phyloP scores from a whole-genome alignment of 345 rosid genomes.

The Viola odorata region DNA sequence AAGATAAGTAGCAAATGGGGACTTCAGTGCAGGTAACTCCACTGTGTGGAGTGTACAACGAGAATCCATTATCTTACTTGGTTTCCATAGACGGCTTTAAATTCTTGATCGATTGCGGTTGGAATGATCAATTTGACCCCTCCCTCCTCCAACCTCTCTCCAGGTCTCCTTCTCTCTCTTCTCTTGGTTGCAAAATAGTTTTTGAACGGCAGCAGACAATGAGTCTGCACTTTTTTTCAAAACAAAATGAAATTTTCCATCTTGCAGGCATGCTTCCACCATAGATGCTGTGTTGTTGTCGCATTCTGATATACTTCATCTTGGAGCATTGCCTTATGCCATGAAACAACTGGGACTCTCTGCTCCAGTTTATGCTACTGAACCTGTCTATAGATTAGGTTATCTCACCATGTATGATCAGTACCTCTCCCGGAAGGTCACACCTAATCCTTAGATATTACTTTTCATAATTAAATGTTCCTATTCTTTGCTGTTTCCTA shows the following conservation, averaged over 20 bases:
- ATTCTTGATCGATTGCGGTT: slow-evolving; percentile 89
- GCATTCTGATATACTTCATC: slow-evolving; percentile 80
- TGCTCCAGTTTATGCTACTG: slow-evolving; percentile 80
- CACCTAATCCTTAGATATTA: too few species aligned
- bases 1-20: too few species aligned
- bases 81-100: slow-evolving; percentile 85
- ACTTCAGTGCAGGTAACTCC: slow-evolving; percentile 90
- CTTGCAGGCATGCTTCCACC: slow-evolving; percentile 63
- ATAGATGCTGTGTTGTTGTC: slow-evolving; percentile 87
- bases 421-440: slow-evolving; percentile 81
- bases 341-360: slow-evolving; percentile 80
- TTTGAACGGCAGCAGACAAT: too few species aligned
- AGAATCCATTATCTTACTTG: slow-evolving; percentile 84
- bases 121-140: slow-evolving; percentile 92
- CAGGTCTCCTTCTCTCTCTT: too few species aligned
- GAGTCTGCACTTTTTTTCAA: too few species aligned
- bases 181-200: too few species aligned
- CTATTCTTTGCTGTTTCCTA: too few species aligned
- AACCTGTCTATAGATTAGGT: slow-evolving; percentile 77
- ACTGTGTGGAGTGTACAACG: slow-evolving; percentile 81
- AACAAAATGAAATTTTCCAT: too few species aligned
- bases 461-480: too few species aligned
- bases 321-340: slow-evolving; percentile 95
- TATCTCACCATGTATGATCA: slow-evolving; percentile 96
- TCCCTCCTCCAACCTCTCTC: slow-evolving; percentile 89